phyloP scores from a whole-genome alignment of 2,329 filamentous ascomycete species.

The Aspergillus bombycis region DNA sequence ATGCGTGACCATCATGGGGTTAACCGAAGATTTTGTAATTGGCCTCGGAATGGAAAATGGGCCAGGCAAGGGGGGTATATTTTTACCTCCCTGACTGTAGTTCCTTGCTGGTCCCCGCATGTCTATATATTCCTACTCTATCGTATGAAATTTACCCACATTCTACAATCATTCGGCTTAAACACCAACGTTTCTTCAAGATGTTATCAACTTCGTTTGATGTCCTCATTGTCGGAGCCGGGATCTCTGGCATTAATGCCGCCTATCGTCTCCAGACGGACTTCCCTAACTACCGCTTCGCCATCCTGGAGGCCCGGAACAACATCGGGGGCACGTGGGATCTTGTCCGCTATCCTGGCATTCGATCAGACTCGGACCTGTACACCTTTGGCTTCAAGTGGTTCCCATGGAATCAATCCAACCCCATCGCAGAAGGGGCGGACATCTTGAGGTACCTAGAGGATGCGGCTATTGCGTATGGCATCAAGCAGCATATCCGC shows the following conservation, averaged over 20 bases:
- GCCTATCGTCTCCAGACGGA: conserved; percentile 67
- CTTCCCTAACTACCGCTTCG: conserved; percentile 60
- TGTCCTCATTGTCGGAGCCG: conserved; percentile 69
- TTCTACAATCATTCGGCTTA: background rate
- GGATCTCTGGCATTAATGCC: conserved; percentile 73
- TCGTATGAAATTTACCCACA: background rate
- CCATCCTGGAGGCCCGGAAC: conserved; percentile 68
- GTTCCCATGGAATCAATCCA: conserved; percentile 64
- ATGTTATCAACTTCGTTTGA: conserved; percentile 40
- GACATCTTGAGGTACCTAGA: conserved; percentile 58
- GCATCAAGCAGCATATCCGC: conserved; percentile 57
- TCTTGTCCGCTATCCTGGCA: conserved; percentile 73
- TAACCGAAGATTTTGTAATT: background rate
- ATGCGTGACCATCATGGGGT: background rate
- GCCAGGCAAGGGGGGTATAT: background rate
- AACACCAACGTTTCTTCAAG: background rate
- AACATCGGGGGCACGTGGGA: conserved; percentile 76
- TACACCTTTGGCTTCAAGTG: conserved; percentile 68
- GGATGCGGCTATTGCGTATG: conserved; percentile 49
- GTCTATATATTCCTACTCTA: background rate
- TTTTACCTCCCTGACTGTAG: background rate
- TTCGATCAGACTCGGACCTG: conserved; percentile 65
- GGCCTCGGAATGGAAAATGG: background rate
- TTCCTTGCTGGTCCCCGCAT: background rate
- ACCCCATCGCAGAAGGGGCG: conserved; percentile 53